phyloP scores from a whole-genome alignment of 2,329 filamentous ascomycete genomes.

The Aureobasidium lini region DNA sequence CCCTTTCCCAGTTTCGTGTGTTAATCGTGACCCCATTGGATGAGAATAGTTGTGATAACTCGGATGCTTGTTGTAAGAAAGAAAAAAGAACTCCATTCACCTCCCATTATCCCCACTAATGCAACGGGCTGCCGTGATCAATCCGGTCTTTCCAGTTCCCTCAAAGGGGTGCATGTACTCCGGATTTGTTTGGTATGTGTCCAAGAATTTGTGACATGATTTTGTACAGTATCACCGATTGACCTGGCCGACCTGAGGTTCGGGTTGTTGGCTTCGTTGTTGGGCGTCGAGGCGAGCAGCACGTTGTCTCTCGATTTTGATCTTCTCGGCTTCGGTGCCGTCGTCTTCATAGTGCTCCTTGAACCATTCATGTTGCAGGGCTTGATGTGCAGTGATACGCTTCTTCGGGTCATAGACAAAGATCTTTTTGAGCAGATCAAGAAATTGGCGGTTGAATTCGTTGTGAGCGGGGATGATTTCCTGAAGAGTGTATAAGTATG shows the following conservation, averaged over 20 bases:
- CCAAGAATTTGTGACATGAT: neutral
- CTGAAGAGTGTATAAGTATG: conserved; percentile 33
- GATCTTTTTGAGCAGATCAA: conserved; percentile 55
- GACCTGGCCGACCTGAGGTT: neutral
- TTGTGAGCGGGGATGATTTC: conserved; percentile 55
- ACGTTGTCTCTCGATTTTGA: conserved; percentile 16
- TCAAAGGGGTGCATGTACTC: neutral
- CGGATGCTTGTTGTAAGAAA: neutral
- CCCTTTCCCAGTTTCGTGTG: conserved; percentile 2
- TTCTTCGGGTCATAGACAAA: conserved; percentile 61
- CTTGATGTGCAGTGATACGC: conserved; percentile 57
- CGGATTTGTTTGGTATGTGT: neutral
- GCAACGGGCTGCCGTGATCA: neutral
- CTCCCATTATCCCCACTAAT: neutral
- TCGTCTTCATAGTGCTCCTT: conserved; percentile 57
- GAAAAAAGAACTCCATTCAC: neutral
- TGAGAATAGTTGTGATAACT: neutral
- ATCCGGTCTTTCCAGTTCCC: neutral
- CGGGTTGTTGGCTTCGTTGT: conserved; percentile 3
- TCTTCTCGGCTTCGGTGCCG: conserved; percentile 35
- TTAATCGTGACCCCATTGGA: conserved; percentile 1
- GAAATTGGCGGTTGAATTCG: conserved; percentile 55
- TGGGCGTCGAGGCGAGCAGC: conserved; percentile 9
- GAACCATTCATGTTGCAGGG: conserved; percentile 61
- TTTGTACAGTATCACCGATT: conserved; percentile 1